These are phyloP conservation scores for Colletotrichum echinochloae DNA, from an alignment of 2,329 filamentous ascomycete species.

Conservation along the genomic window DNA sequence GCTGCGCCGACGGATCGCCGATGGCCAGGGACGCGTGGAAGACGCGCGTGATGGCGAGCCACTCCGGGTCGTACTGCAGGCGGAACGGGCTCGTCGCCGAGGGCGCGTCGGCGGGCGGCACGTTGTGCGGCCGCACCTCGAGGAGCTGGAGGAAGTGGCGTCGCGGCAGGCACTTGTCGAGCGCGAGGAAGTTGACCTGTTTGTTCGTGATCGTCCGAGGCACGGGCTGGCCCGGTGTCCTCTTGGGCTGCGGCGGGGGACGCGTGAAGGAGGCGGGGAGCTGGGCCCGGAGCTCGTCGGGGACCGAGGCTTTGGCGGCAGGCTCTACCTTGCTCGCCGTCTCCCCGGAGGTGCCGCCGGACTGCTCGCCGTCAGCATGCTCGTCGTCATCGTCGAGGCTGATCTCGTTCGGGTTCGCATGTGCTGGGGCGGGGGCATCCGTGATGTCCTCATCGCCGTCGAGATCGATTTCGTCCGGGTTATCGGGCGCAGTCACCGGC, in stretches of 20 bases:
- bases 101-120: conserved; percentile 28
- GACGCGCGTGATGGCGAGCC: conserved; percentile 91
- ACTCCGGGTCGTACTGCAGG: conserved; percentile 90
- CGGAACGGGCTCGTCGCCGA: conserved; percentile 61
- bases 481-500: conserved; percentile 11
- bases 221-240: conserved; percentile 69
- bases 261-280: conserved; percentile 80
- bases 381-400: conserved; percentile 74
- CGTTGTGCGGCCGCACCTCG: conserved; percentile 63
- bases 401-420: conserved; percentile 75
- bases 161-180: conserved; percentile 89
- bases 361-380: conserved; percentile 50
- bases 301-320: conserved; percentile 54
- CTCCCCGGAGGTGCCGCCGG: conserved; percentile 44
- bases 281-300: conserved; percentile 76
- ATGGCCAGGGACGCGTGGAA: conserved; percentile 76
- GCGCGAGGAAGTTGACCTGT: conserved; percentile 83
- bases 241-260: conserved; percentile 50
- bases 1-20: conserved; percentile 66
- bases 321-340: conserved; percentile 19
- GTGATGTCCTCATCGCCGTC: conserved; percentile 33
- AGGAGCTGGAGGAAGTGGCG: conserved; percentile 86
- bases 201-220: conserved; percentile 82
- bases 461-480: conserved; percentile 42
- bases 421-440: not conserved